These are phyloP conservation scores for Poa annua DNA, from an alignment of 176 grass and related monocot genomes.

Conservation along the genomic window DNA sequence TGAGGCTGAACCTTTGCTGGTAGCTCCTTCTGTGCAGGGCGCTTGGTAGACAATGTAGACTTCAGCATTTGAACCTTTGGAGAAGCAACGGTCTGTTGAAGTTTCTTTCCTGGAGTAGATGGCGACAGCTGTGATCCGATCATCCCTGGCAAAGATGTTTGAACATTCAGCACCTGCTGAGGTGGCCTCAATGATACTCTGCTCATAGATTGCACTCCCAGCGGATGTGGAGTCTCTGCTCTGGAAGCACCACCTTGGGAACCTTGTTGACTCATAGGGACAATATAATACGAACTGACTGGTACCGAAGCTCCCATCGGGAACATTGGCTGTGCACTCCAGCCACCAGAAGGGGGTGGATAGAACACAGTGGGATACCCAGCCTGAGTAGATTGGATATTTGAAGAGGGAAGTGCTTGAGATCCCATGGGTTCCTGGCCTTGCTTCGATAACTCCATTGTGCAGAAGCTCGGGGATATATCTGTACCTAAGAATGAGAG, in stretches of 20 bases:
- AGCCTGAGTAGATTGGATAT: conserved; percentile 53
- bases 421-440: conserved; percentile 53
- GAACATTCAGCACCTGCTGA: conserved; percentile 59
- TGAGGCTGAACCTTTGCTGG: conserved; percentile 59
- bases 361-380: conserved; percentile 50
- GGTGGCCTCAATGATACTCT: conserved; percentile 50
- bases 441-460: conserved; percentile 64
- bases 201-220: conserved; percentile 43
- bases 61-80: conserved; percentile 66
- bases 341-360: conserved; percentile 50
- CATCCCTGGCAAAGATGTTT: conserved; percentile 50
- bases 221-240: conserved; percentile 35
- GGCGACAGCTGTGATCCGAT: conserved; percentile 50
- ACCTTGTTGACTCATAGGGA: conserved; percentile 65
- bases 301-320: conserved; percentile 48
- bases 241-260: conserved; percentile 50
- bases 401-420: conserved; percentile 48
- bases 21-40: conserved; percentile 57
- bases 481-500: conserved; percentile 36
- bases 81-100: conserved; percentile 42
- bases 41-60: conserved; percentile 57
- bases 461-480: conserved; percentile 11
- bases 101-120: conserved; percentile 45
- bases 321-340: conserved; percentile 58
- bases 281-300: conserved; percentile 63